These are phyloP conservation scores for Mucor racemosus DNA, from an alignment of 371 early-diverging fungal genomes.

Conservation along the genomic window DNA sequence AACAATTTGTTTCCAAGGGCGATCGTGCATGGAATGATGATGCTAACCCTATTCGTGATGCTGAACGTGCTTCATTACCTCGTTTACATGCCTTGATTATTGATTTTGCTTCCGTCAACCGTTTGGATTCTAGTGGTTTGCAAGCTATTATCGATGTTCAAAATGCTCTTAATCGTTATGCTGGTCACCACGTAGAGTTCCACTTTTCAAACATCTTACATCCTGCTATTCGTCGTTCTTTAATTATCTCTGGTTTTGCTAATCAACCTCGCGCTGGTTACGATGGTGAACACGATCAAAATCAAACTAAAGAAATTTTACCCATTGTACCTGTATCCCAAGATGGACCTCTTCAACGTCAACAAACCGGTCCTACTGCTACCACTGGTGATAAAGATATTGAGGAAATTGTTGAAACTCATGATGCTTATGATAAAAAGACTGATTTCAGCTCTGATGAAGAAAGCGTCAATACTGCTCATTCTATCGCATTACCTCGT, in stretches of 20 bases:
- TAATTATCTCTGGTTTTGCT: conserved; percentile 54
- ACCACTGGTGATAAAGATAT: neutral
- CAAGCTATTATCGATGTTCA: conserved; percentile 66
- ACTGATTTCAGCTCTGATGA: conserved; percentile 12
- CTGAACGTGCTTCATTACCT: conserved; percentile 41
- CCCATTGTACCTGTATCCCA: conserved; percentile 49
- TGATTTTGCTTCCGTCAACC: conserved; percentile 68
- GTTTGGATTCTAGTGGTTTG: conserved; percentile 68
- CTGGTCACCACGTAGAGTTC: conserved; percentile 59
- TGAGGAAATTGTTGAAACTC: neutral
- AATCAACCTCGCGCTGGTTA: conserved; percentile 27
- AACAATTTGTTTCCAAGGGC: conserved; percentile 32
- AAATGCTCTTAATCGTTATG: conserved; percentile 54
- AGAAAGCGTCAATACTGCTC: conserved; percentile 25
- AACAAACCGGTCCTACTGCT: neutral
- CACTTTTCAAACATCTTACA: conserved; percentile 53
- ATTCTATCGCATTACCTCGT: conserved; percentile 32
- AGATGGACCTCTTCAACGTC: conserved; percentile 33
- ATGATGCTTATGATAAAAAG: conserved; percentile 5
- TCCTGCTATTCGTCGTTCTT: conserved; percentile 42
- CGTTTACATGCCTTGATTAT: conserved; percentile 65
- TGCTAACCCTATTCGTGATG: conserved; percentile 27
- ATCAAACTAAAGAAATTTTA: conserved; percentile 32
- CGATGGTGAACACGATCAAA: neutral
- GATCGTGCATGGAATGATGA: conserved; percentile 61